phyloP scores from a whole-genome alignment of 2,329 filamentous ascomycete species.

The Dendryphion nanum region DNA sequence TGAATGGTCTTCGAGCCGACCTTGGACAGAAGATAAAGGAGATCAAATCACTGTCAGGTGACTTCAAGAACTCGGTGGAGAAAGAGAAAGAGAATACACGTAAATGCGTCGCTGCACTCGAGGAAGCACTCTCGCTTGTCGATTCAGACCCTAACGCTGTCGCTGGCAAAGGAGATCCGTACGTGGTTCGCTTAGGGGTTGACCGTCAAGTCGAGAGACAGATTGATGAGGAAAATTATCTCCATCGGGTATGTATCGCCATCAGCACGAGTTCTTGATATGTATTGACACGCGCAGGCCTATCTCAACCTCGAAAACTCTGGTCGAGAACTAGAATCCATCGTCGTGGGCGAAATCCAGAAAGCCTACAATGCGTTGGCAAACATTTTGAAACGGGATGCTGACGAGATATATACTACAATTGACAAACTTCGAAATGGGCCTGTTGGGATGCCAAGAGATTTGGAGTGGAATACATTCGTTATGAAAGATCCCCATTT shows the following conservation, averaged over 20 bases:
- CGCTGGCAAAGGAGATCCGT: constrained; percentile 88
- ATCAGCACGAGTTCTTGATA: background rate
- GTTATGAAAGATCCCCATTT: constrained; percentile 80
- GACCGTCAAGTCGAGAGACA: constrained; percentile 90
- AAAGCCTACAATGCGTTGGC: constrained; percentile 96
- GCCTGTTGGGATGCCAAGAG: constrained; percentile 89
- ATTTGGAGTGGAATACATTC: constrained; percentile 85
- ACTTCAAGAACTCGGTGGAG: constrained; percentile 96
- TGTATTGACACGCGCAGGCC: constrained; percentile 56
- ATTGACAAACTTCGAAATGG: constrained; percentile 80
- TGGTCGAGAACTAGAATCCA: constrained; percentile 90
- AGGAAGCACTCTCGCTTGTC: constrained; percentile 75
- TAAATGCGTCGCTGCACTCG: constrained; percentile 74
- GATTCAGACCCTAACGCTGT: constrained; percentile 74
- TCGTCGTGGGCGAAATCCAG: constrained; percentile 95
- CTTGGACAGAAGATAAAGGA: constrained; percentile 97
- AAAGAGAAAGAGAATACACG: constrained; percentile 88
- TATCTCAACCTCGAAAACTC: constrained; percentile 94
- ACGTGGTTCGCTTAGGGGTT: constrained; percentile 78
- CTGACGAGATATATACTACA: constrained; percentile 74
- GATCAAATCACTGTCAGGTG: constrained; percentile 87
- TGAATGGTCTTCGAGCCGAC: constrained; percentile 83
- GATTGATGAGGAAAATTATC: constrained; percentile 94
- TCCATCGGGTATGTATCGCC: constrained; percentile 67
- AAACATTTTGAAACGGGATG: constrained; percentile 86